Evolutionary conservation across 441 rosid species (phyloP).

Genomic region (Erysimum pusillum): DNA sequence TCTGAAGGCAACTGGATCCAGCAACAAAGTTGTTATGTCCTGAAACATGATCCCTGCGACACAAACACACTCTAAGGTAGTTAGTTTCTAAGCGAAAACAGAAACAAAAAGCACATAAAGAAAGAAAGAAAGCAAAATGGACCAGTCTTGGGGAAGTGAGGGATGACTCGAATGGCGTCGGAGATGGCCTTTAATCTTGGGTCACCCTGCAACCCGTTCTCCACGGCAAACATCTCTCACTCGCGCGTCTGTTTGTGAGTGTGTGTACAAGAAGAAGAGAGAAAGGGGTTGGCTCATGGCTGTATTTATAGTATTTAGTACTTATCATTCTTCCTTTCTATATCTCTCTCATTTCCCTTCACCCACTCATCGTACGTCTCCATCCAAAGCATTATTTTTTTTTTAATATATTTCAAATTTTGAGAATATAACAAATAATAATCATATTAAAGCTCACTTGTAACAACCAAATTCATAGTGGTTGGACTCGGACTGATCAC

Average conservation of each 20-base stretch:
- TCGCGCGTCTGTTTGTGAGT: neutral
- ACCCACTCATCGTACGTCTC: slow-evolving; percentile 41
- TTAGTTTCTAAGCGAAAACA: neutral
- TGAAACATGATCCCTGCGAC: slow-evolving; percentile 87
- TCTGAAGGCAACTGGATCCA: slow-evolving; percentile 83
- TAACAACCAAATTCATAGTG: slow-evolving; percentile 5
- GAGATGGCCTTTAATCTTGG: slow-evolving; percentile 81
- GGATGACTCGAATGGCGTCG: slow-evolving; percentile 85
- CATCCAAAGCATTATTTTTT: neutral
- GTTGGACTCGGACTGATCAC: no score
- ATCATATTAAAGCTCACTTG: neutral
- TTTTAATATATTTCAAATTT: neutral
- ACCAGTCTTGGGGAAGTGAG: slow-evolving; percentile 94
- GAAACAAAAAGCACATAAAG: neutral
- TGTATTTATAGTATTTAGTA: slow-evolving; percentile 38
- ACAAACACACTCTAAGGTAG: neutral
- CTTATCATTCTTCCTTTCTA: neutral
- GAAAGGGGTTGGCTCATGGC: slow-evolving; percentile 20
- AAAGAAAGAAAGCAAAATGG: neutral
- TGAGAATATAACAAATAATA: neutral
- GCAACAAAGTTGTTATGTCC: slow-evolving; percentile 82
- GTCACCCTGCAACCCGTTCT: slow-evolving; percentile 84
- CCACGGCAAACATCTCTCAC: slow-evolving; percentile 72
- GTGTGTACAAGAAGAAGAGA: slow-evolving; percentile 11
- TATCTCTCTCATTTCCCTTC: neutral